phyloP scores from a whole-genome alignment of 164 flowering plant species.

The Aristolochia contorta region DNA sequence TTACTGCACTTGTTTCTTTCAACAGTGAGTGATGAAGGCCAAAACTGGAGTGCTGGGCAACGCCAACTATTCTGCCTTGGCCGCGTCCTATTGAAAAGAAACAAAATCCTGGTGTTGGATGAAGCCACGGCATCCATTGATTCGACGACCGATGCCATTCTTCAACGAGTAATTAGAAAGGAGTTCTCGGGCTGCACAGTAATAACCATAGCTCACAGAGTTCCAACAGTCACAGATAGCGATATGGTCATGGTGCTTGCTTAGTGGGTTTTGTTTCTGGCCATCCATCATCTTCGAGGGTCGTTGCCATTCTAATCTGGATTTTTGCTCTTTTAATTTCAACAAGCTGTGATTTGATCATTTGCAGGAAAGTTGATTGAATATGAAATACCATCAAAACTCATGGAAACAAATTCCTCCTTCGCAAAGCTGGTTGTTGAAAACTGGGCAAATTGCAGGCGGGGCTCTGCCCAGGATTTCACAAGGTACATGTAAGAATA shows the following conservation, averaged over 20 bases:
- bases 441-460: constrained; percentile 66
- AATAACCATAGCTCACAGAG: constrained; percentile 77
- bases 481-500: neutral
- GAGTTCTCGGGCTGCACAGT: constrained; percentile 68
- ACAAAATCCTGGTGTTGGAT: constrained; percentile 67
- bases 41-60: constrained; percentile 85
- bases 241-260: constrained; percentile 91
- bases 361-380: constrained; percentile 53
- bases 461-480: constrained; percentile 21
- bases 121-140: constrained; percentile 94
- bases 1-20: neutral
- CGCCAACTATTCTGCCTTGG: constrained; percentile 82
- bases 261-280: constrained; percentile 27
- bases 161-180: constrained; percentile 59
- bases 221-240: constrained; percentile 79
- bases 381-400: constrained; percentile 63
- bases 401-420: constrained; percentile 49
- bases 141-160: constrained; percentile 64
- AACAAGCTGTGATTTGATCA: neutral
- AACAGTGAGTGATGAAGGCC: constrained; percentile 82
- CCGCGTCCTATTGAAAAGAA: constrained; percentile 60
- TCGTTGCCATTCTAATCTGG: neutral
- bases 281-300: too few species aligned
- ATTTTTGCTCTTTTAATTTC: neutral
- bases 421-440: constrained; percentile 75